Percentiles rank a stretch among this genome's conserved stretches.
phyloP scores from a whole-genome alignment of 140 eudicot genomes.

The Flaveria floridana region DNA sequence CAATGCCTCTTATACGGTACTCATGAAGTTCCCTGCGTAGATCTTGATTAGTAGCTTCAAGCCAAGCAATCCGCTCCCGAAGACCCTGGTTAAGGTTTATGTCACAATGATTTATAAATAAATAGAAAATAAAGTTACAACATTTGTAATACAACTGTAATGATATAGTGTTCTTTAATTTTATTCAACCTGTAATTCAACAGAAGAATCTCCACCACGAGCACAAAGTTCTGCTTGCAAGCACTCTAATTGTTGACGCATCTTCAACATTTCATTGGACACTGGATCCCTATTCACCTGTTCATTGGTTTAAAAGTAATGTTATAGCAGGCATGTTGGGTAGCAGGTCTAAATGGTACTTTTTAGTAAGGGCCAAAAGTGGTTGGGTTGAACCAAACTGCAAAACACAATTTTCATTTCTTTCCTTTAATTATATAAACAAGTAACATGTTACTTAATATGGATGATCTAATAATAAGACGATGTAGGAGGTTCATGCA shows the following conservation, averaged over 20 bases:
- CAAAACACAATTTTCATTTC: too few species aligned
- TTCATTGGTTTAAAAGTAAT: conserved; percentile 12
- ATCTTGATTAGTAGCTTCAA: conserved; percentile 89
- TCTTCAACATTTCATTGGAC: conserved; percentile 91
- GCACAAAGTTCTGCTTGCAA: conserved; percentile 99
- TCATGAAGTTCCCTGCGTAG: conserved; percentile 73
- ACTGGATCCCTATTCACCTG: conserved; percentile 97
- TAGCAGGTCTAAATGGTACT: neutral
- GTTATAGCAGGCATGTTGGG: neutral
- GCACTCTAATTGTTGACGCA: conserved; percentile 93
- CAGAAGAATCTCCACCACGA: conserved; percentile 82
- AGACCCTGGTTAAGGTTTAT: conserved; percentile 46
- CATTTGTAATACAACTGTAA: neutral
- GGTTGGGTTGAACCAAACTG: neutral
- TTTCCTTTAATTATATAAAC: too few species aligned
- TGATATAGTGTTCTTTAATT: neutral
- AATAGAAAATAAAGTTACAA: neutral
- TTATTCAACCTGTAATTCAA: conserved; percentile 68
- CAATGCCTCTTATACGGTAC: conserved; percentile 52
- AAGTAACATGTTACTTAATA: too few species aligned
- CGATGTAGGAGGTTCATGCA: too few species aligned
- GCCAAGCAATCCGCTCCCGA: conserved; percentile 84
- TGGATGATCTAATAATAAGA: too few species aligned
- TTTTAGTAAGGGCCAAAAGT: neutral
- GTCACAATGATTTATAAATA: conserved; percentile 10